These are phyloP conservation scores for Pyrenula aspistea DNA, from an alignment of 495 filamentous ascomycete genomes.

Conservation along the genomic window DNA sequence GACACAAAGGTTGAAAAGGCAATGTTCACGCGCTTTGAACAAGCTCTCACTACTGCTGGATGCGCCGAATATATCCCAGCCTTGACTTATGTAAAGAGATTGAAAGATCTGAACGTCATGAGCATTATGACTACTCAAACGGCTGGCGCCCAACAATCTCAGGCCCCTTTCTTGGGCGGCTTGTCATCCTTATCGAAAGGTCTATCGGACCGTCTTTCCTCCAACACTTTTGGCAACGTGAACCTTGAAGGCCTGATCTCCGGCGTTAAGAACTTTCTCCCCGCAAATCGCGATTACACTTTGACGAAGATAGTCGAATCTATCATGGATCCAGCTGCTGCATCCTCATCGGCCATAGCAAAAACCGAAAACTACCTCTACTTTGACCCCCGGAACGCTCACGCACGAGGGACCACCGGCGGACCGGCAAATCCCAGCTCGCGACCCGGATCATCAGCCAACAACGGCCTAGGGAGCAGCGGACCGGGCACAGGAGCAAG, in stretches of 20 bases:
- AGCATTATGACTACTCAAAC: constrained; percentile 92
- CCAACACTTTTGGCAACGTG: constrained; percentile 64
- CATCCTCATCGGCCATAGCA: constrained; percentile 81
- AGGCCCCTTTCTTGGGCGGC: constrained; percentile 63
- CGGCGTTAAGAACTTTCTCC: constrained; percentile 98
- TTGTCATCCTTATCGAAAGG: constrained; percentile 82
- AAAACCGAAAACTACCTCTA: constrained; percentile 99
- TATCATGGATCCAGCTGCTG: constrained; percentile 89
- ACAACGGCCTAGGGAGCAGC: constrained; percentile 31
- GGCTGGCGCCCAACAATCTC: constrained; percentile 48
- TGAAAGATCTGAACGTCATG: constrained; percentile 94
- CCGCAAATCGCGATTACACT: constrained; percentile 87
- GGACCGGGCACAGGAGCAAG: constrained; percentile 61
- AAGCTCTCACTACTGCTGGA: constrained; percentile 63
- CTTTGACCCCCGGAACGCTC: constrained; percentile 89
- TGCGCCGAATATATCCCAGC: constrained; percentile 53
- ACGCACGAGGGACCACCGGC: constrained; percentile 86
- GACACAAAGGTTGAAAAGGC: constrained; percentile 73
- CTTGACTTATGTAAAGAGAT: constrained; percentile 78
- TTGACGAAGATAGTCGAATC: constrained; percentile 97
- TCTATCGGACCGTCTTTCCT: constrained; percentile 86
- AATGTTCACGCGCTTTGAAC: constrained; percentile 81
- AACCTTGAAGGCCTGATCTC: constrained; percentile 93
- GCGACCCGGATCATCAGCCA: constrained; percentile 24
- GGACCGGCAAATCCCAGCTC: constrained; percentile 42